Evolutionary conservation across 2,329 filamentous ascomycete species (phyloP).

Genomic region (Fusarium sp.): DNA sequence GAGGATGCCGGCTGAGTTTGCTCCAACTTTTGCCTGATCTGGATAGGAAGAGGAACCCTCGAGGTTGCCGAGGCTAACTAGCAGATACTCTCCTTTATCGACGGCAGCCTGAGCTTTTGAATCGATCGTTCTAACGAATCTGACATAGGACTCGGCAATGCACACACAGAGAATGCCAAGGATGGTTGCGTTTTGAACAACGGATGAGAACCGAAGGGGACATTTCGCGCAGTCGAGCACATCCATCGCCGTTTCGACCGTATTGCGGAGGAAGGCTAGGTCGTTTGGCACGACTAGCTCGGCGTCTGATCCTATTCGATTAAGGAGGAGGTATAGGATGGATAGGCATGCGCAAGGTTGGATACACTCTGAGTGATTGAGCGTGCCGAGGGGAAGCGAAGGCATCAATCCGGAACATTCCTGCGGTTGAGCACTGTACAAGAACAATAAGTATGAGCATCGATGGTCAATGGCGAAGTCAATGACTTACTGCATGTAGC

Average conservation of each 20-base stretch:
- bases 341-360: neutral
- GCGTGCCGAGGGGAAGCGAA: neutral
- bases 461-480: rapidly evolving
- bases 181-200: neutral
- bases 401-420: neutral
- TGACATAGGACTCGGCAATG: neutral
- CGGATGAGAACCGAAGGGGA: neutral
- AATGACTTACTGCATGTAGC: neutral
- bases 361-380: neutral
- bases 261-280: neutral
- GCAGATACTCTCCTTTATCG: neutral
- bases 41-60: neutral
- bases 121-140: neutral
- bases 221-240: neutral
- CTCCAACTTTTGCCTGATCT: neutral
- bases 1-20: neutral
- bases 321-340: neutral
- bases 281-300: neutral
- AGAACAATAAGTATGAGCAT: neutral
- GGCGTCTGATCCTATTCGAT: neutral
- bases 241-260: neutral
- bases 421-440: neutral
- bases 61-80: neutral
- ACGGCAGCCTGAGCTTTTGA: neutral
- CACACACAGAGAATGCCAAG: neutral